Percentiles rank a stretch among this genome's conserved stretches.
These are phyloP conservation scores for Fusarium sp. DNA, from an alignment of 2,329 filamentous ascomycete species.

Conservation along the genomic window DNA sequence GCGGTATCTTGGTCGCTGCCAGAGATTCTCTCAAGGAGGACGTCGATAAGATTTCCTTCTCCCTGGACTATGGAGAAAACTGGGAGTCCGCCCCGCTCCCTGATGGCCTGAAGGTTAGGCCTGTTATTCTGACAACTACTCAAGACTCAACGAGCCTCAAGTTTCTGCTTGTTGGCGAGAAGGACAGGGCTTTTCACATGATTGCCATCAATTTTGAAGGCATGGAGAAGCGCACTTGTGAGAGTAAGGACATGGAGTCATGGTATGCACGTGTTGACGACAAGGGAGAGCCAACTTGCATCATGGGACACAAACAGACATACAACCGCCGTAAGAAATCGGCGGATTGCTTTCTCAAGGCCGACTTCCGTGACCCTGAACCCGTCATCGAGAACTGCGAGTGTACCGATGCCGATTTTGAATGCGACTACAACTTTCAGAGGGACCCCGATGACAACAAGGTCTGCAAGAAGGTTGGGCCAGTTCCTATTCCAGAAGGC, in stretches of 20 bases:
- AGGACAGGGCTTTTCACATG: constrained; percentile 66
- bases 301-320: constrained; percentile 96
- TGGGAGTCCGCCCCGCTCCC: constrained; percentile 81
- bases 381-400: constrained; percentile 79
- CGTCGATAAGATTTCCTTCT: constrained; percentile 72
- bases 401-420: constrained; percentile 86
- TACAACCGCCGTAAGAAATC: constrained; percentile 87
- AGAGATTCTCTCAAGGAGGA: constrained; percentile 74
- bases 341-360: constrained; percentile 87
- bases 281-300: constrained; percentile 82
- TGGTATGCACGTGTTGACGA: constrained; percentile 88
- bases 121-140: constrained; percentile 82
- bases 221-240: constrained; percentile 82
- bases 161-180: constrained; percentile 79
- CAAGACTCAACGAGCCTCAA: constrained; percentile 93
- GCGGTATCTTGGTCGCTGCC: constrained; percentile 86
- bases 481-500: constrained; percentile 73
- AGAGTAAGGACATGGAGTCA: constrained; percentile 80
- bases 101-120: constrained; percentile 71
- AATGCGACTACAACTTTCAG: constrained; percentile 94
- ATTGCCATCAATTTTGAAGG: constrained; percentile 85
- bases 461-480: constrained; percentile 72
- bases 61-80: constrained; percentile 85
- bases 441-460: constrained; percentile 70
- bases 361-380: constrained; percentile 82